These are phyloP conservation scores for Myxozyma melibiosi DNA, from an alignment of 805 yeast species.

Conservation along the genomic window DNA sequence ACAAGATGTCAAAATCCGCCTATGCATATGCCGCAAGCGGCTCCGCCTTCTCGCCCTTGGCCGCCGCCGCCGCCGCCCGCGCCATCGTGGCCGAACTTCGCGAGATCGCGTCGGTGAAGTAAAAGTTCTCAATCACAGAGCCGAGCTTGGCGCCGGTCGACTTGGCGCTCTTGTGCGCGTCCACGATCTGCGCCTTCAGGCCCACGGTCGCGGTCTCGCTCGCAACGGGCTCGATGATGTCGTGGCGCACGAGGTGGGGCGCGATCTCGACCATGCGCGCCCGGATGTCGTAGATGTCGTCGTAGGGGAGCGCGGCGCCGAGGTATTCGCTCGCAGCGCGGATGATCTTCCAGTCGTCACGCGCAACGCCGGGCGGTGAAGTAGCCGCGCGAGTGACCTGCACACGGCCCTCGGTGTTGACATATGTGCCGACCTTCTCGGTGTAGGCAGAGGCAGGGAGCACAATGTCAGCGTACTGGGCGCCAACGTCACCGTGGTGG, in stretches of 20 bases:
- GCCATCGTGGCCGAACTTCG: slow-evolving; percentile 92
- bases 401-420: slow-evolving; percentile 88
- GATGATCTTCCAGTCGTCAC: slow-evolving; percentile 89
- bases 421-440: slow-evolving; percentile 80
- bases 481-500: slow-evolving; percentile 89
- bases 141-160: slow-evolving; percentile 55
- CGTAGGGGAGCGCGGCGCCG: slow-evolving; percentile 71
- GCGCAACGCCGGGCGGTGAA: slow-evolving; percentile 83
- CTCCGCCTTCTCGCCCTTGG: slow-evolving; percentile 22
- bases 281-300: slow-evolving; percentile 68
- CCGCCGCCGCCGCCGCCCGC: slow-evolving; percentile 61
- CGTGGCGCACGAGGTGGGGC: slow-evolving; percentile 77
- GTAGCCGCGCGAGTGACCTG: slow-evolving; percentile 85
- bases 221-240: slow-evolving; percentile 69
- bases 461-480: slow-evolving; percentile 82
- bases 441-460: slow-evolving; percentile 89
- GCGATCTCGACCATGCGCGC: slow-evolving; percentile 73
- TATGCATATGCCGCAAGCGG: slow-evolving; percentile 32
- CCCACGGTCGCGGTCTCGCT: slow-evolving; percentile 60
- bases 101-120: slow-evolving; percentile 85
- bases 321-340: slow-evolving; percentile 81
- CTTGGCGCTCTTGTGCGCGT: slow-evolving; percentile 44
- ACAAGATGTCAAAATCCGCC: not conserved
- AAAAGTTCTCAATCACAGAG: slow-evolving; percentile 79
- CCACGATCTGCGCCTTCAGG: slow-evolving; percentile 48